These are phyloP conservation scores for Suillus brevipes DNA, from an alignment of 768 basidiomycete genomes.

Conservation along the genomic window DNA sequence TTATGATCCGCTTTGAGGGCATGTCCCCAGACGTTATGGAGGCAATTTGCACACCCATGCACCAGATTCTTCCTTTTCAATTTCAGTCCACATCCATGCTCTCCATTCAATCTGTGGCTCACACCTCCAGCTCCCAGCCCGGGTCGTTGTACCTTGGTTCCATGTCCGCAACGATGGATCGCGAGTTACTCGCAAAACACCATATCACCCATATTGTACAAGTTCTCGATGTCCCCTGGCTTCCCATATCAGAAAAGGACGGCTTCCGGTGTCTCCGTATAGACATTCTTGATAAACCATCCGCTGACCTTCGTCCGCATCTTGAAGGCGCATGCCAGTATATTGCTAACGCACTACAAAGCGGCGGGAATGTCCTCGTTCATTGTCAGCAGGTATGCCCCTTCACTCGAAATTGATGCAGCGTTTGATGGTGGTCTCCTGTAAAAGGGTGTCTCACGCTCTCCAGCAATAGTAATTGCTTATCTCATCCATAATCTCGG, in stretches of 20 bases:
- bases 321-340: conserved; percentile 67
- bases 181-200: conserved; percentile 47
- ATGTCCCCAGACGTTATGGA: conserved; percentile 76
- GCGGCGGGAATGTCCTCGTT: conserved; percentile 68
- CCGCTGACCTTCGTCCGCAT: conserved; percentile 64
- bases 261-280: conserved; percentile 62
- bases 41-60: conserved; percentile 86
- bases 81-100: conserved; percentile 22
- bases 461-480: conserved; percentile 73
- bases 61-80: conserved; percentile 57
- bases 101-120: conserved; percentile 18
- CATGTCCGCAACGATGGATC: conserved; percentile 58
- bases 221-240: conserved; percentile 66
- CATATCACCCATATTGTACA: conserved; percentile 63
- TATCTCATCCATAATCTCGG: conserved; percentile 76
- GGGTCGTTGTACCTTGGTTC: conserved; percentile 74
- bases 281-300: conserved; percentile 61
- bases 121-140: conserved; percentile 16
- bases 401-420: not conserved
- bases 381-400: conserved; percentile 77
- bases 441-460: conserved; percentile 72
- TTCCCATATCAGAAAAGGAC: conserved; percentile 46
- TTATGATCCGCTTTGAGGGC: conserved; percentile 79
- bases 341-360: conserved; percentile 60
- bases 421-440: not conserved